Base-by-base conservation (phyloP, 345 rosid genomes). In the Geranium brycei region DNA sequence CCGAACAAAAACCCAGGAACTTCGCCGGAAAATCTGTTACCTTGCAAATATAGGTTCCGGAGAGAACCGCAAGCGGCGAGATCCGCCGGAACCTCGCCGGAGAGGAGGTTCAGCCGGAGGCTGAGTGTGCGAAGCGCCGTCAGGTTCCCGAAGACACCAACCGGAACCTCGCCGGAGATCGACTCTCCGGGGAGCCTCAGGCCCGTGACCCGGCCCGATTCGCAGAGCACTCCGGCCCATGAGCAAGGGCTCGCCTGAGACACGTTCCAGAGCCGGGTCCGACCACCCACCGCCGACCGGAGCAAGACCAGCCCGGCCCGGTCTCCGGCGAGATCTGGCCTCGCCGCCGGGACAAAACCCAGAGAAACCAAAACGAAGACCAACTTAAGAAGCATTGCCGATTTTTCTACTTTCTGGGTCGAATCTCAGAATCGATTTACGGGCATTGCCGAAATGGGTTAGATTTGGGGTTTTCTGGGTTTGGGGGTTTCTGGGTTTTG, bases 41-140 rank as follows among this genome's bases (percentile, higher is more conserved):
- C 82, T 40, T 81, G 85, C 31, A 81, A 38, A 73, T 76, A 81
- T 17, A 81, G 64, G 73, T 76, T 81, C 61, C 79, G 71, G 53
- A 81, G 76, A 23, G 41, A 41, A 7, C 69, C 35, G 64, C 82
- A 76, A 31, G 66, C 31, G 31, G 70, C 73, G 58, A 81, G 82
- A 70, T 81, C 85, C 57, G 76, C 23, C 18, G 85, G 85, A 6
- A 81, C 53, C 57, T 23, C 31, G 15, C 85, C 85, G n/a, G 75
- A 57, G 55, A 81, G 76, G 6, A 75, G 16, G 60, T 81, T 81
- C 58, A 81, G 35, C 32, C 85, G 80, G 63, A 81, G 75, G 65
- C 82, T 78, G 59, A 81, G 65, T 10, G 77, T 76, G 19, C 77
- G 78, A 12, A 81, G 80, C 17, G 64, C 15, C 7, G 85, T 75